Base-by-base conservation (phyloP, 2,329 filamentous ascomycete species). In the Penicillium sp. region DNA sequence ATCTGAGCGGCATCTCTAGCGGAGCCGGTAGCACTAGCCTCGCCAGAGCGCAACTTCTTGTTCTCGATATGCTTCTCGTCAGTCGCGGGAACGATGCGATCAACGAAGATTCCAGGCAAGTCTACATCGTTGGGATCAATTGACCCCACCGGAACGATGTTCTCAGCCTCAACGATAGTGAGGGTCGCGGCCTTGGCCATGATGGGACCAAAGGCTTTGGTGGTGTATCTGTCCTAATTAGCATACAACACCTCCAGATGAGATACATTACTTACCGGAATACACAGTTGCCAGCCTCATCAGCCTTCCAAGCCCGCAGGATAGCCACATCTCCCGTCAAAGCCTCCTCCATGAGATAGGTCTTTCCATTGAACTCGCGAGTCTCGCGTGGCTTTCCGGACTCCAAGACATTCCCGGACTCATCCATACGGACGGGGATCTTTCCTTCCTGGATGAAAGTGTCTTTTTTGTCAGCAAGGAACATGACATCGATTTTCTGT, bases 161-260 rank as follows among this genome's bases (percentile, higher is more conserved):
- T 82, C 67, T 95, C 90, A 1, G 90, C 90, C 70, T 95, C 90
- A 36, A 94, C 89, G 39, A 95, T 92, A 24, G 89, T 88, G 38
- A 89, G 67, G 45, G 82, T 83, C 0, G 89, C 90, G 0, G 90
- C 90, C 74, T 93, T 92, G 55, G 88, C 90, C 88, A 92, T 90
- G 58, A 90, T 81, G 5, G 84, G 82, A 1, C 85, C 88, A 59
- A 90, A 92, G 0, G 87, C 85, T 69, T 89, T 89, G 31, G 88
- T 90, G 0, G 88, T 88, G 72, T 89, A 87, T 22, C 70, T 74
- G 47, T 38, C 6, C 36, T 11, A 27, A 3, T 54, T 11, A 55
- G 40, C 27, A 41, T 34, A 4, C 24, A 13, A 22, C n/a, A 2
- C 27, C 3, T 3, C 18, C 10, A 27, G 8, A 4, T n/a, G 21